Evolutionary conservation across 2,329 filamentous ascomycete genomes (phyloP).

Genomic region (Pestalotiopsis sp.): DNA sequence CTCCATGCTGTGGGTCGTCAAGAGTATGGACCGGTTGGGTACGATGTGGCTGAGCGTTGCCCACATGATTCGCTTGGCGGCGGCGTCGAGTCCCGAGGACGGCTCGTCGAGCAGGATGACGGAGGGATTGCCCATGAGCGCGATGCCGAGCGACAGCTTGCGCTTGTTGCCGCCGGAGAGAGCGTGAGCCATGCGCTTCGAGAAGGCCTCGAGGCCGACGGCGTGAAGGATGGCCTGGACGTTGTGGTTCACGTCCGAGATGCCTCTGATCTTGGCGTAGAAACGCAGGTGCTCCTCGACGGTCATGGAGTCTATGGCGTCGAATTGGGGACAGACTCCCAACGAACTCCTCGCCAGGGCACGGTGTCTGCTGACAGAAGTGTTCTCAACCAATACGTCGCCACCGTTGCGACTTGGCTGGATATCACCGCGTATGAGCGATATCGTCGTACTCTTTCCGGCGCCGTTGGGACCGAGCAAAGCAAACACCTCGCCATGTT

Average conservation of each 20-base stretch:
- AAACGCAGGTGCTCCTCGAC: conserved; percentile 85
- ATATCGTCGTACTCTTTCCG: conserved; percentile 89
- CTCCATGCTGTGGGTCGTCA: conserved; percentile 95
- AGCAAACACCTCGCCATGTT: conserved; percentile 82
- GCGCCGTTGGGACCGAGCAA: conserved; percentile 90
- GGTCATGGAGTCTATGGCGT: conserved; percentile 90
- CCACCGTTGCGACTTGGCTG: conserved; percentile 72
- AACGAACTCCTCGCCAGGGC: conserved; percentile 75
- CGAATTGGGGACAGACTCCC: conserved; percentile 89
- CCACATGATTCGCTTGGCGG: conserved; percentile 93
- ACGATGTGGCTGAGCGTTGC: conserved; percentile 75
- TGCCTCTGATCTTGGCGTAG: conserved; percentile 83
- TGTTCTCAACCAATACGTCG: conserved; percentile 79
- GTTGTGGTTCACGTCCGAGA: conserved; percentile 75
- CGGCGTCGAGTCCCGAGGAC: conserved; percentile 85
- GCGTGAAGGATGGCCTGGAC: conserved; percentile 78
- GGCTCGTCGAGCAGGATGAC: conserved; percentile 91
- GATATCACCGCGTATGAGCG: conserved; percentile 85
- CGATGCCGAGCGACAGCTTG: conserved; percentile 88
- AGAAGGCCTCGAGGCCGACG: conserved; percentile 75
- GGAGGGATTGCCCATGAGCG: conserved; percentile 87
- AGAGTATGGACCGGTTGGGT: conserved; percentile 76
- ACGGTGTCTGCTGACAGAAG: conserved; percentile 73
- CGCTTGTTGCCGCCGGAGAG: conserved; percentile 91
- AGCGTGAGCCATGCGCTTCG: conserved; percentile 74